phyloP scores from a whole-genome alignment of 1,284 basidiomycete genomes.

The Bjerkandera adusta region DNA sequence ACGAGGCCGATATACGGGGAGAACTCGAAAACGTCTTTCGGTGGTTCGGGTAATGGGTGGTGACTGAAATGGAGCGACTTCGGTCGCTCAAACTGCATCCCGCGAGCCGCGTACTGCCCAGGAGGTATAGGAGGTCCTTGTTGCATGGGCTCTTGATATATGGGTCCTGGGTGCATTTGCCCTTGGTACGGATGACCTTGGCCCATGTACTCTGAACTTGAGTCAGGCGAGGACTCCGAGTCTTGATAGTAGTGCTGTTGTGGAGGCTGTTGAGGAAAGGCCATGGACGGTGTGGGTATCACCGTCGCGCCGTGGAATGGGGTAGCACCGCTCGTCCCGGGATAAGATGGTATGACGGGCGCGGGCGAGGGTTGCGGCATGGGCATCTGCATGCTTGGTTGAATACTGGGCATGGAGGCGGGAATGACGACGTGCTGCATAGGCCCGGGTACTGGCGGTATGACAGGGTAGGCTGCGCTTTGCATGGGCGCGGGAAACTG shows the following conservation, averaged over 20 bases:
- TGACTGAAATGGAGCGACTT: constrained; percentile 9
- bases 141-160: background rate
- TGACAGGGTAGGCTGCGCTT: constrained; percentile 7
- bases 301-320: constrained; percentile 7
- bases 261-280: background rate
- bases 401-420: background rate
- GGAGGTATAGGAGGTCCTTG: constrained; percentile 1
- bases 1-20: constrained; percentile 14
- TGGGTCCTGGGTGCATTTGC: too few species aligned
- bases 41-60: constrained; percentile 17
- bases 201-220: background rate
- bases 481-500: constrained; percentile 1
- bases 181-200: too few species aligned
- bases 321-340: background rate
- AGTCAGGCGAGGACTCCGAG: background rate
- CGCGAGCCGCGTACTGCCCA: constrained; percentile 1
- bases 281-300: background rate
- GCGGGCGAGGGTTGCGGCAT: constrained; percentile 2
- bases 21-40: constrained; percentile 14
- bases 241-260: background rate
- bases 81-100: constrained; percentile 3
- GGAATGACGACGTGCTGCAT: constrained; percentile 1
- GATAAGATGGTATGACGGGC: constrained; percentile 10
- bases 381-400: constrained; percentile 9
- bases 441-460: constrained; percentile 11